Conservation (phyloP, 352 stramenopile genomes). For the Phytophthora nicotianae region DNA sequence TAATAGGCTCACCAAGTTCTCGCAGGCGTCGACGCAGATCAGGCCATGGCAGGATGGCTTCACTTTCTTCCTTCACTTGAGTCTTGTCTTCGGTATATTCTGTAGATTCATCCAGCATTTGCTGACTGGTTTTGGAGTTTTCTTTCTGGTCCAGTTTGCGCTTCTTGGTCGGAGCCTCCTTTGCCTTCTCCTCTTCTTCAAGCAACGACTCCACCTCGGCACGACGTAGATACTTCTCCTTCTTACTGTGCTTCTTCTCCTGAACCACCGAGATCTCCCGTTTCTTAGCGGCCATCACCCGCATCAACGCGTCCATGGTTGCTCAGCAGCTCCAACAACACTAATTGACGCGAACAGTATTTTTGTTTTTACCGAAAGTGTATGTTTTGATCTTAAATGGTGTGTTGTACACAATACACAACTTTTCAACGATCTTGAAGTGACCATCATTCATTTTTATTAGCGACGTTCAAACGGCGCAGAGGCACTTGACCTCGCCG, state of each 20-base stretch:
- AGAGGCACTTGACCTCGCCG: not conserved
- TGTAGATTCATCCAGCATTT: not conserved
- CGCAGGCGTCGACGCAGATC: conserved; percentile 87
- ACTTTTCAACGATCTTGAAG: conserved; percentile 13
- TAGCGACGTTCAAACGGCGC: conserved; percentile 19
- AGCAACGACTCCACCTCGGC: conserved; percentile 75
- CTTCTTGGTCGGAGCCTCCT: conserved; percentile 44
- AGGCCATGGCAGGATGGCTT: conserved; percentile 56
- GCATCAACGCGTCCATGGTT: conserved; percentile 73
- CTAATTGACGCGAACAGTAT: not conserved
- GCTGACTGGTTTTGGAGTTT: conserved; percentile 4
- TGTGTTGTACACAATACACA: no score
- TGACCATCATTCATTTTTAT: conserved; percentile 17
- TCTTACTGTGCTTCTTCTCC: conserved; percentile 51
- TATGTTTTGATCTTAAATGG: no score
- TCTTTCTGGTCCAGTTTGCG: conserved; percentile 36
- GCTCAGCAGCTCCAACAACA: not conserved
- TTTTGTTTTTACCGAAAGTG: no score
- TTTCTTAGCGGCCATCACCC: conserved; percentile 85
- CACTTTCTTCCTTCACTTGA: conserved; percentile 16
- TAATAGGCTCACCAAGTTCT: conserved; percentile 81
- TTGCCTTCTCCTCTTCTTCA: conserved; percentile 25
- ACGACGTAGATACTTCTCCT: conserved; percentile 83
- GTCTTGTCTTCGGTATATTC: conserved; percentile 3
- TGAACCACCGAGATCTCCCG: conserved; percentile 65